phyloP scores from a whole-genome alignment of 1,139 yeast species.

The Lodderomyces beijingensis region DNA sequence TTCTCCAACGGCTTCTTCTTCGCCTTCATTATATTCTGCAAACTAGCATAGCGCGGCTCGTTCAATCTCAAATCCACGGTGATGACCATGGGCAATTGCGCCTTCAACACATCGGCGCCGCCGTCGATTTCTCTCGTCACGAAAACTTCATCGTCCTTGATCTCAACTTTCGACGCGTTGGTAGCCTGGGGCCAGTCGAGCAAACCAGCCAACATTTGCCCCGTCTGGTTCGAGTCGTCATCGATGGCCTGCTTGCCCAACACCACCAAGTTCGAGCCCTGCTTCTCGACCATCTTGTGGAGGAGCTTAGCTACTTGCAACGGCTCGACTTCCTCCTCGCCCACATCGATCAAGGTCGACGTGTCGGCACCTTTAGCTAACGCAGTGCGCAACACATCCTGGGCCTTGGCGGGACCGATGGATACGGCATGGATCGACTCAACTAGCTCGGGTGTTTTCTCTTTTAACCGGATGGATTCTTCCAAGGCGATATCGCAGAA shows the following conservation, averaged over 20 bases:
- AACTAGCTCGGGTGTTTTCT: conserved; percentile 64
- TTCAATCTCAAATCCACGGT: conserved; percentile 92
- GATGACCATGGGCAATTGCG: conserved; percentile 77
- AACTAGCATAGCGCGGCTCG: conserved; percentile 88
- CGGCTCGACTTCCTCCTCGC: conserved; percentile 82
- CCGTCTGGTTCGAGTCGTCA: conserved; percentile 94
- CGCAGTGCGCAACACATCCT: conserved; percentile 83
- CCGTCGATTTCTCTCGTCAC: conserved; percentile 95
- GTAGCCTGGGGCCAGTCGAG: conserved; percentile 98
- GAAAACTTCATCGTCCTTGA: conserved; percentile 51
- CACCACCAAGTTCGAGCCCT: conserved; percentile 71
- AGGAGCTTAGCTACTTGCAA: conserved; percentile 83
- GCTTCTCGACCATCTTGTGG: conserved; percentile 65
- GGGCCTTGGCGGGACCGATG: conserved; percentile 83
- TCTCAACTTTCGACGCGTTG: conserved; percentile 82
- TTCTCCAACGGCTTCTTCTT: conserved; percentile 89
- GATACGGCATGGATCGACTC: conserved; percentile 88
- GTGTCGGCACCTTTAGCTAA: conserved; percentile 93
- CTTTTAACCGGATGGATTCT: conserved; percentile 80
- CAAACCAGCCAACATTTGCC: conserved; percentile 93
- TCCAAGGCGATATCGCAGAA: conserved; percentile 96
- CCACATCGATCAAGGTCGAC: conserved; percentile 77
- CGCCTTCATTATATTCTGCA: conserved; percentile 97
- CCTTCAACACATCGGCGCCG: conserved; percentile 79
- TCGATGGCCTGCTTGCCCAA: conserved; percentile 97